A percentile compares a stretch with the other conserved stretches of the same genome.
Conservation (phyloP, 495 filamentous ascomycete species). For the Aspergillus diversus region DNA sequence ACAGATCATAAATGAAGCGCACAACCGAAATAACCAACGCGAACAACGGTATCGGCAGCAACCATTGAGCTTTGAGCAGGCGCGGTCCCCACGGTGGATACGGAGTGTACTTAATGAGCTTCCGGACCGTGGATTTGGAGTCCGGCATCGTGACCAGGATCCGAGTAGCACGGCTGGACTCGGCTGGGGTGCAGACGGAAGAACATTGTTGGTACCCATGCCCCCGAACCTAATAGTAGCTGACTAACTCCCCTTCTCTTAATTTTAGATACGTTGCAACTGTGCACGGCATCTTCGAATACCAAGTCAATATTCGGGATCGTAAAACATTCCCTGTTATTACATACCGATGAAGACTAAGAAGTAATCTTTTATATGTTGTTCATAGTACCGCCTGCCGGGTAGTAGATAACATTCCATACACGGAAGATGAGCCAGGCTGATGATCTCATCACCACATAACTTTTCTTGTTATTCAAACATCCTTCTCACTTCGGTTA, state of each 20-base stretch:
- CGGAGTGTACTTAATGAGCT: constrained; percentile 47
- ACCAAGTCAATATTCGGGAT: constrained; percentile 64
- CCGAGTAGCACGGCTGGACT: constrained; percentile 64
- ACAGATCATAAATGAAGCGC: constrained; percentile 43
- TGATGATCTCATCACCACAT: not conserved
- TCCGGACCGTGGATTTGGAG: constrained; percentile 39
- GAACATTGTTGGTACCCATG: constrained; percentile 64
- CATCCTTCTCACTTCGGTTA: constrained; percentile 15
- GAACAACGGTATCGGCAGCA: constrained; percentile 41
- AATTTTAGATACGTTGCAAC: constrained; percentile 68
- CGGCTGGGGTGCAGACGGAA: constrained; percentile 71
- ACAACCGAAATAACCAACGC: constrained; percentile 36
- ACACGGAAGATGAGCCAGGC: not conserved
- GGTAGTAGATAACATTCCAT: not conserved
- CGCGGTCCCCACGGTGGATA: constrained; percentile 48
- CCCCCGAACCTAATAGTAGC: not conserved
- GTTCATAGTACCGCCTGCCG: not conserved
- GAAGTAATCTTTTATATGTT: not conserved
- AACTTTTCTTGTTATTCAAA: not conserved
- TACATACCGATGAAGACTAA: constrained; percentile 52
- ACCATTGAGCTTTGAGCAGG: constrained; percentile 39
- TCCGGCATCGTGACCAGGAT: constrained; percentile 40
- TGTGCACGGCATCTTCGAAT: constrained; percentile 75
- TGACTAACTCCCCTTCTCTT: constrained; percentile 12
- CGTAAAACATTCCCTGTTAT: constrained; percentile 68